phyloP scores from a whole-genome alignment of 176 grass and related monocot genomes.

The Guadua angustifolia region DNA sequence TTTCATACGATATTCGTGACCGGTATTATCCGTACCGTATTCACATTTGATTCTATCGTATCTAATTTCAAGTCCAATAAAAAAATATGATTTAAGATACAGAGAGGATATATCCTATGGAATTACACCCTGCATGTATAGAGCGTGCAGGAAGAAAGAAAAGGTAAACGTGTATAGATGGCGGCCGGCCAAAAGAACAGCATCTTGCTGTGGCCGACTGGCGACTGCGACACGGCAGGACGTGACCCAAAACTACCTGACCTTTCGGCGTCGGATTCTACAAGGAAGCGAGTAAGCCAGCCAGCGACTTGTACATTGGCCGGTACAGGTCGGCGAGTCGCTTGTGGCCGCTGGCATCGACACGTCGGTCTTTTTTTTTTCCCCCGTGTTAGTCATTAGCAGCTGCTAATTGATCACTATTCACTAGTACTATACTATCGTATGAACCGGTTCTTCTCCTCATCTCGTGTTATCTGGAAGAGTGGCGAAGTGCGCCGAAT shows the following conservation, averaged over 20 bases:
- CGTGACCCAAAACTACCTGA: background rate
- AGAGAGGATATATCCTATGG: too few species aligned
- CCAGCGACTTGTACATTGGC: background rate
- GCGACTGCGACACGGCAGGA: background rate
- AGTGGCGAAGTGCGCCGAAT: background rate
- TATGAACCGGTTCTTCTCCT: background rate
- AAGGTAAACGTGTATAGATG: too few species aligned
- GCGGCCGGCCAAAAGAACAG: too few species aligned
- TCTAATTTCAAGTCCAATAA: too few species aligned
- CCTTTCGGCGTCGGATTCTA: constrained; percentile 15
- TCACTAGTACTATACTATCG: too few species aligned
- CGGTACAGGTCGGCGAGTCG: constrained; percentile 25
- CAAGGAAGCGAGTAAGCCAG: background rate
- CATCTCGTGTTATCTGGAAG: background rate
- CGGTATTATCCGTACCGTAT: too few species aligned
- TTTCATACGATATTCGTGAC: too few species aligned
- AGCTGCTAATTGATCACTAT: background rate
- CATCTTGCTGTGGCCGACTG: background rate
- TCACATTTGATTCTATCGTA: too few species aligned
- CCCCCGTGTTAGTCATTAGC: background rate
- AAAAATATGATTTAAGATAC: too few species aligned
- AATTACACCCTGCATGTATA: too few species aligned
- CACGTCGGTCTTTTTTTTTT: background rate
- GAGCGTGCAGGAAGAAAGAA: too few species aligned
- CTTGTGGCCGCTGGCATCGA: background rate